Conservation (phyloP, 2,329 filamentous ascomycete genomes). For the Dothideomycetes sp. region DNA sequence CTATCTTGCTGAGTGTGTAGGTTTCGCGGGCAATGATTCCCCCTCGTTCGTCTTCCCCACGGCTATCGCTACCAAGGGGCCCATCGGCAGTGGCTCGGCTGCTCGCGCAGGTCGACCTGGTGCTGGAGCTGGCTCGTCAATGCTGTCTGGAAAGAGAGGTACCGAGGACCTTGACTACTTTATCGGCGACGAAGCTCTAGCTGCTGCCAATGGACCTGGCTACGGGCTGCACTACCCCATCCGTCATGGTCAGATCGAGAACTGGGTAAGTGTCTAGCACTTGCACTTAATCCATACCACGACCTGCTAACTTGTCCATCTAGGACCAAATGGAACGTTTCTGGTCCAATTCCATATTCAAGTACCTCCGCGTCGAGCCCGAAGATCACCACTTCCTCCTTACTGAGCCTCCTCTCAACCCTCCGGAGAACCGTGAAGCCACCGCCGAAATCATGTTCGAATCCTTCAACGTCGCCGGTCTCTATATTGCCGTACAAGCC, state of each 20-base stretch:
- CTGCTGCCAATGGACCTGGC: constrained; percentile 74
- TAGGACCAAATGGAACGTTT: constrained; percentile 99
- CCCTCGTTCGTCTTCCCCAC: constrained; percentile 99
- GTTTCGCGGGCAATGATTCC: constrained; percentile 98
- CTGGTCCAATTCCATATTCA: constrained; percentile 99
- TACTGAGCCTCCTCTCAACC: constrained; percentile 89
- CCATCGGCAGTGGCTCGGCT: constrained; percentile 58
- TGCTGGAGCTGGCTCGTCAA: constrained; percentile 90
- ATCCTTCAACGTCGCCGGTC: constrained; percentile 97
- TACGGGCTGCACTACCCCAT: constrained; percentile 98
- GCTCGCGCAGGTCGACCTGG: constrained; percentile 81
- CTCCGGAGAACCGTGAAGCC: constrained; percentile 96
- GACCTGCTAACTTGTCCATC: constrained; percentile 17
- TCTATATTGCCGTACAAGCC: constrained; percentile 97
- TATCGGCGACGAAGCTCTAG: constrained; percentile 91
- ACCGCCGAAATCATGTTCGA: constrained; percentile 99
- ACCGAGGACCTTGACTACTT: constrained; percentile 98
- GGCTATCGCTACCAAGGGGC: constrained; percentile 89
- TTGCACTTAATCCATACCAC: background rate
- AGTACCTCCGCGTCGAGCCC: constrained; percentile 94
- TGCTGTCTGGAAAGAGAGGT: constrained; percentile 83
- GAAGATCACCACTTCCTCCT: constrained; percentile 98
- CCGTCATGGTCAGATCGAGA: constrained; percentile 95
- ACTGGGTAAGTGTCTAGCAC: constrained; percentile 61
- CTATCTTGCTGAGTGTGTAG: constrained; percentile 36